phyloP scores from a whole-genome alignment of 345 rosid species.

The Brassica rapa region DNA sequence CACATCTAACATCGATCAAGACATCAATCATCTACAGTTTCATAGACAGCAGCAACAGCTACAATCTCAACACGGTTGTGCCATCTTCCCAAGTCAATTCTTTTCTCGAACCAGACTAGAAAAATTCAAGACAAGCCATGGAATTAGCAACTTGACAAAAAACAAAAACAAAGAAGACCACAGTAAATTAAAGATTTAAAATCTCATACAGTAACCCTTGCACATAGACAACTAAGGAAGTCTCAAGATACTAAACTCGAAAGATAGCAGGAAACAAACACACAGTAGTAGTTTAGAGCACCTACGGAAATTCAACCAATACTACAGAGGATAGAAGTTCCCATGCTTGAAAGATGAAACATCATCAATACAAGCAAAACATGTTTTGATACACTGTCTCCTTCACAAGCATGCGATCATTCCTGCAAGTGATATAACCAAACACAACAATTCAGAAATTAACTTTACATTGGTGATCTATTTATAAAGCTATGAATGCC shows the following conservation, averaged over 20 bases:
- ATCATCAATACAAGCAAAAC: constrained; percentile 39
- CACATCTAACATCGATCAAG: constrained; percentile 23
- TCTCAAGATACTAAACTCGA: not conserved
- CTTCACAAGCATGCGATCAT: constrained; percentile 38
- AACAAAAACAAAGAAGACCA: constrained; percentile 3
- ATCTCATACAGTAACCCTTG: constrained; percentile 15
- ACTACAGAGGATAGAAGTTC: constrained; percentile 43
- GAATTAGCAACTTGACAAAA: constrained; percentile 22
- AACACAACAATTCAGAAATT: constrained; percentile 17
- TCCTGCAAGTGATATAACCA: constrained; percentile 50
- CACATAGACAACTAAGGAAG: constrained; percentile 6
- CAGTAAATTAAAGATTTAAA: not conserved
- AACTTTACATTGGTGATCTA: not conserved
- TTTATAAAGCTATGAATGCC: not conserved
- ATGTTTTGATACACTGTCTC: constrained; percentile 31
- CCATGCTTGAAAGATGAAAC: constrained; percentile 33
- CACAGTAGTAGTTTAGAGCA: constrained; percentile 34
- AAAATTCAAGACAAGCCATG: constrained; percentile 47
- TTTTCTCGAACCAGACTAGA: constrained; percentile 69
- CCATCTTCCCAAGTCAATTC: constrained; percentile 56
- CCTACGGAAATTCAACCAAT: constrained; percentile 41
- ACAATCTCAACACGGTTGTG: constrained; percentile 58
- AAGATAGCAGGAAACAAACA: constrained; percentile 30
- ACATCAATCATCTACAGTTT: constrained; percentile 18
- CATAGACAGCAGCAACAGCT: constrained; percentile 79